These are phyloP conservation scores for Lichina pygmaea DNA, from an alignment of 495 filamentous ascomycete species.

Conservation along the genomic window DNA sequence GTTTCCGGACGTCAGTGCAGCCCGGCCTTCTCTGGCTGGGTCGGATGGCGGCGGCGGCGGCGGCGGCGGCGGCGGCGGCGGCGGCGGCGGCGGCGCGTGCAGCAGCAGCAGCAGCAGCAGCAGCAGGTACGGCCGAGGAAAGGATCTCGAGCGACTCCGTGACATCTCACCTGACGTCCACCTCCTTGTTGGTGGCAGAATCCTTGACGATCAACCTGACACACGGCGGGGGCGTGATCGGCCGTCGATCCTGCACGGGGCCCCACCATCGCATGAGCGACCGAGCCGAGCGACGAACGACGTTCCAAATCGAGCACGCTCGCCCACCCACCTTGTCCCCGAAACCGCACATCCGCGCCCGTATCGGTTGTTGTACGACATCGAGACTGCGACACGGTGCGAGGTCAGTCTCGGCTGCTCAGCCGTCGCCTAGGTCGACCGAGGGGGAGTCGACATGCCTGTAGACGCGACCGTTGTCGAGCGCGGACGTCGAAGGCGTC, in stretches of 20 bases:
- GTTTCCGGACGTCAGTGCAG: constrained; percentile 6
- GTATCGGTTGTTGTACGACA: constrained; percentile 76
- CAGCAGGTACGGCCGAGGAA: background rate
- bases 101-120: background rate
- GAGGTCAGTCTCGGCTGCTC: background rate
- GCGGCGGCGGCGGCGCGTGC: too few relatives aligned
- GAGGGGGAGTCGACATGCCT: background rate
- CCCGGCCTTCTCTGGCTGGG: background rate
- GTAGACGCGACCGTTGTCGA: constrained; percentile 2
- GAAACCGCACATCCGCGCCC: constrained; percentile 96
- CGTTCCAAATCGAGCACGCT: background rate
- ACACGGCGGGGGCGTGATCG: constrained; percentile 89
- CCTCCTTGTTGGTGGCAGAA: constrained; percentile 51
- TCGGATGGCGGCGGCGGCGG: too few relatives aligned
- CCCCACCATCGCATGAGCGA: background rate
- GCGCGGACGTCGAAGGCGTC: constrained; percentile 1
- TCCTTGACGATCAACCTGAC: constrained; percentile 66
- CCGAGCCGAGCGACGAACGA: background rate
- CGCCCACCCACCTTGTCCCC: constrained; percentile 54
- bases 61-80: too few relatives aligned
- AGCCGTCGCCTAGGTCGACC: background rate
- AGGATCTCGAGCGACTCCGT: background rate
- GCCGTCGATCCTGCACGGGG: constrained; percentile 50
- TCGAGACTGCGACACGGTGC: constrained; percentile 29
- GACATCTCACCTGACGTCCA: constrained; percentile 49